Evolutionary conservation across 2,329 filamentous ascomycete genomes (phyloP).

Genomic region (Mycosphaerella sp.): DNA sequence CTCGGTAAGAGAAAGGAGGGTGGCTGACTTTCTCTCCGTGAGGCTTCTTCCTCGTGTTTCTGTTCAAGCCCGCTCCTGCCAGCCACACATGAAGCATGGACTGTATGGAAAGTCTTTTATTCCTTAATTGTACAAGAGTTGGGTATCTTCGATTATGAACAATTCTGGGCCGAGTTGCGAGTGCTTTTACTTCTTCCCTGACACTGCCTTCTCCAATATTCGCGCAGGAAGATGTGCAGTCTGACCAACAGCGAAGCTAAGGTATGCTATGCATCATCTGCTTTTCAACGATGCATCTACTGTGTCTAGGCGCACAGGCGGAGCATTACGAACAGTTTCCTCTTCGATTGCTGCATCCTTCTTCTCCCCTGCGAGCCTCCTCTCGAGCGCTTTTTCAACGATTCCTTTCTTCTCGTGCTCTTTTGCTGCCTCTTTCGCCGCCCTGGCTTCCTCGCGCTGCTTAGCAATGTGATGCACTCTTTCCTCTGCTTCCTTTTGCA

Average conservation of each 20-base stretch:
- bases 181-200: not conserved
- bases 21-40: too few species aligned
- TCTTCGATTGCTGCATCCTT: slow-evolving; percentile 1
- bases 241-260: not conserved
- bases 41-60: too few species aligned
- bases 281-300: slow-evolving; percentile 22
- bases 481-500: slow-evolving; percentile 13
- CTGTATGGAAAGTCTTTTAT: not conserved
- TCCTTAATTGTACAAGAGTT: slow-evolving; percentile 8
- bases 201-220: too few species aligned
- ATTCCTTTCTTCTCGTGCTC: slow-evolving; percentile 12
- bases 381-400: slow-evolving; percentile 3
- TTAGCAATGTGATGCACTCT: slow-evolving; percentile 3
- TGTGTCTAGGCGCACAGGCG: slow-evolving; percentile 19
- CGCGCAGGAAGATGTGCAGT: not conserved
- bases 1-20: too few species aligned
- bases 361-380: slow-evolving; percentile 8
- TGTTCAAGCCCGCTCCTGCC: too few species aligned
- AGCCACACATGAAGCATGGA: not conserved
- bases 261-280: not conserved
- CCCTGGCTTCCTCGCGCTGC: slow-evolving; percentile 7
- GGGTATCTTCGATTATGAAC: slow-evolving; percentile 16
- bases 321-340: not conserved
- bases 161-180: slow-evolving; percentile 13
- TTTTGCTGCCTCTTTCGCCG: slow-evolving; percentile 6